Conservation (phyloP, 768 basidiomycete genomes). For the Tylopilus felleus region DNA sequence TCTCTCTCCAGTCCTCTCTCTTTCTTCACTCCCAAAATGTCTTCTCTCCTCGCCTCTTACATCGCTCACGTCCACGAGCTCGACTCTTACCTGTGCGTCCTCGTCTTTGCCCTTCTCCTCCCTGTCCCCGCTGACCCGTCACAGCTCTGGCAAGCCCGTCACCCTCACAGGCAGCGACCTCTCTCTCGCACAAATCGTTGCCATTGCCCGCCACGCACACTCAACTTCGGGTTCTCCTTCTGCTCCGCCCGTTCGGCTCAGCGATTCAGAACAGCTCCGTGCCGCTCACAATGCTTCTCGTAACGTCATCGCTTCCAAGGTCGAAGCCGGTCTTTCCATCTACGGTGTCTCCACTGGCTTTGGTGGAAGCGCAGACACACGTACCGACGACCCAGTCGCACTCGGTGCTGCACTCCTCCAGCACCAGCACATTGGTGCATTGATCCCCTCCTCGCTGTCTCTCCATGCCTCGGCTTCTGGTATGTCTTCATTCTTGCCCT, state of each 20-base stretch:
- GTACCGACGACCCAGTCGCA: constrained; percentile 68
- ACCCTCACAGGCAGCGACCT: constrained; percentile 67
- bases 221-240: constrained; percentile 40
- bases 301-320: constrained; percentile 60
- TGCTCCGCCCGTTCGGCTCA: constrained; percentile 22
- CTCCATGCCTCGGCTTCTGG: background rate
- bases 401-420: constrained; percentile 84
- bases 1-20: background rate
- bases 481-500: background rate
- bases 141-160: constrained; percentile 60
- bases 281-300: constrained; percentile 61
- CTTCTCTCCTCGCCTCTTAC: constrained; percentile 51
- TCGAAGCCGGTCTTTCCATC: constrained; percentile 63
- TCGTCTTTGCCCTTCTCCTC: background rate
- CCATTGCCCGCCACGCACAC: constrained; percentile 56
- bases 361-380: constrained; percentile 85
- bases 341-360: constrained; percentile 87
- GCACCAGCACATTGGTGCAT: constrained; percentile 73
- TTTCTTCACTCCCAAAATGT: constrained; percentile 2
- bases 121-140: constrained; percentile 1
- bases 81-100: constrained; percentile 58
- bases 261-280: constrained; percentile 30
- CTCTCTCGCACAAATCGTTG: constrained; percentile 75
- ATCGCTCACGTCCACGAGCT: constrained; percentile 59
- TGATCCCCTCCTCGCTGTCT: constrained; percentile 50